These are phyloP conservation scores for Rhizopus sp. DNA, from an alignment of 371 early-diverging fungal species.

Conservation along the genomic window DNA sequence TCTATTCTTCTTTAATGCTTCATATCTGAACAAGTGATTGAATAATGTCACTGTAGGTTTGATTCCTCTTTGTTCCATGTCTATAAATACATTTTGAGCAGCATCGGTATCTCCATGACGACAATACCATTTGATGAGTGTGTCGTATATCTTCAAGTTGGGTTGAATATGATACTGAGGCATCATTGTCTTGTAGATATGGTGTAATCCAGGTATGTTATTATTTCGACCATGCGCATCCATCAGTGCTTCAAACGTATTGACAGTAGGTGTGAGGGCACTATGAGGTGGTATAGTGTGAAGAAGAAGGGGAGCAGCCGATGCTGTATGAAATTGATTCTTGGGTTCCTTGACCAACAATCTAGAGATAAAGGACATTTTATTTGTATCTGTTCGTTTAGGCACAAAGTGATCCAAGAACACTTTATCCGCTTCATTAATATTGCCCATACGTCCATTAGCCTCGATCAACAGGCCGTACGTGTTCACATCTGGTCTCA, in stretches of 20 bases:
- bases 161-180: constrained; percentile 29
- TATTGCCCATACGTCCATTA: constrained; percentile 37
- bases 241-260: constrained; percentile 42
- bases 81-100: constrained; percentile 37
- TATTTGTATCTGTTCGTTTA: not conserved
- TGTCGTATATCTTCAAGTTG: constrained; percentile 31
- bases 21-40: constrained; percentile 43
- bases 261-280: constrained; percentile 21
- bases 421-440: constrained; percentile 32
- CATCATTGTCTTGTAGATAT: constrained; percentile 44
- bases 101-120: constrained; percentile 29
- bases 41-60: constrained; percentile 44
- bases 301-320: constrained; percentile 14
- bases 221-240: constrained; percentile 44
- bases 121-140: constrained; percentile 46
- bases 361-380: constrained; percentile 12
- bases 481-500: constrained; percentile 36
- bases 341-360: constrained; percentile 4
- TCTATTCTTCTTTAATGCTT: constrained; percentile 38
- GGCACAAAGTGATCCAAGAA: constrained; percentile 27
- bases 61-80: constrained; percentile 37
- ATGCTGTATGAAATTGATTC: constrained; percentile 2
- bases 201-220: constrained; percentile 26
- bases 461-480: constrained; percentile 44
- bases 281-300: constrained; percentile 13